Base-by-base conservation (phyloP, 441 rosid species). In the Sinapis alba region DNA sequence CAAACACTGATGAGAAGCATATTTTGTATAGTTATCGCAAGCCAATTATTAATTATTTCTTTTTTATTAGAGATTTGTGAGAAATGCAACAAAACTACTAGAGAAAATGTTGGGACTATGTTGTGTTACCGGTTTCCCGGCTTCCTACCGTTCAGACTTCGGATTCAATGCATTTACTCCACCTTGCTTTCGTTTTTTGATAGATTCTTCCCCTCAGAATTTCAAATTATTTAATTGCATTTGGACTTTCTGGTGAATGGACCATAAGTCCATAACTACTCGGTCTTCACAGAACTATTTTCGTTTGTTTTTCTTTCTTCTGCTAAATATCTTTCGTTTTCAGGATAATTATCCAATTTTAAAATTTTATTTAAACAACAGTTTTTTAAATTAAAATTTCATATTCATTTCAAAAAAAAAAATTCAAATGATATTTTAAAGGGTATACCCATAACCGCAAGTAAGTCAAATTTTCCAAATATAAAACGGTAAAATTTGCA, bases 161-260 rank as follows among this genome's bases (percentile, higher is more conserved):
- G 41, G 70, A 76, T 76, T 47, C 75, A 63, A 69, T 76, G 75
- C 66, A 76, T 69, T 59, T 28, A 8, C 23, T 41, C 20, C 57
- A 34, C 10, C 28, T 51, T 75, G 34, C 57, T 62, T 20, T 56
- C 70, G 2, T 36, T 12, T 12, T 64, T 20, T 63, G 71, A 63
- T 70, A 51, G 71, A 76, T 70, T 76, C 75, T 43, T 62, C 74
- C 71, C 51, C 70, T 62, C 60, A 36, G 6, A 13, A 10, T 51
- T 63, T 68, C 65, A 32, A 34, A 63, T 41, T 43, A 27, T 69
- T 27, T 38, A 54, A 62, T 76, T 62, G 51, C 70, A 62, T 41
- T 62, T 41, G 51, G 70, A 53, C 65, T 62, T 53, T 69, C 7
- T 20, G 65, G 12, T 21, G 38, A 62, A 54, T 38, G 65, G 65